Evolutionary conservation across 1,284 basidiomycete species (phyloP).

Genomic region (Xerocomus nothofagi): DNA sequence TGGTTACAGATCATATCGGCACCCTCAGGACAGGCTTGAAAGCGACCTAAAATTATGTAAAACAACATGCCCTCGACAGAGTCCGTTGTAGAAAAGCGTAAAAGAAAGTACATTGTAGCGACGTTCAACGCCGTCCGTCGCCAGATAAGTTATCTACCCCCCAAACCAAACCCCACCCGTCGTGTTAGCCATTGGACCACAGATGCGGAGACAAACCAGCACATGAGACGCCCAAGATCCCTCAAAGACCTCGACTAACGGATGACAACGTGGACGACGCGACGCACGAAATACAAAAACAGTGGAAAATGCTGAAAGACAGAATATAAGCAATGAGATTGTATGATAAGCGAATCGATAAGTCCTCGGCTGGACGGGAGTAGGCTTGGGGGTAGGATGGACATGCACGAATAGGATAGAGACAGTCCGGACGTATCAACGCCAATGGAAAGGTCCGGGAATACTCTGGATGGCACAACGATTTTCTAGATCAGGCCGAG

Average conservation of each 20-base stretch:
- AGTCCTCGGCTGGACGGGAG: constrained; percentile 24
- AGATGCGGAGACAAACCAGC: constrained; percentile 6
- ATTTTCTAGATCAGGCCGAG: constrained; percentile 27
- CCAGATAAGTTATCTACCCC: constrained; percentile 1
- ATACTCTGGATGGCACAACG: constrained; percentile 29
- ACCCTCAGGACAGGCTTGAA: too few relatives aligned
- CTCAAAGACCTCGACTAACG: constrained; percentile 4
- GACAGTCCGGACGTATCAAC: constrained; percentile 21
- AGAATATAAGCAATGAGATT: constrained; percentile 30
- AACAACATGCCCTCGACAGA: too few relatives aligned
- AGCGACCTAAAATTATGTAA: too few relatives aligned
- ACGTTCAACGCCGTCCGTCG: constrained; percentile 17
- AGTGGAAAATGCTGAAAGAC: constrained; percentile 19
- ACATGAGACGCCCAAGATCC: constrained; percentile 7
- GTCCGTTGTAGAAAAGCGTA: constrained; percentile 22
- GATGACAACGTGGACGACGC: constrained; percentile 5
- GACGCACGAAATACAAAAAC: constrained; percentile 24
- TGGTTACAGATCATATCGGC: too few relatives aligned
- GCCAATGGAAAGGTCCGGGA: constrained; percentile 22
- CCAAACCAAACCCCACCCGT: not conserved
- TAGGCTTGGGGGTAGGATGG: constrained; percentile 27
- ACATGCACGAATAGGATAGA: constrained; percentile 28
- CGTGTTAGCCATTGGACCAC: constrained; percentile 1
- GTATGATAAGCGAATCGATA: constrained; percentile 30
- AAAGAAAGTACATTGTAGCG: constrained; percentile 28